These are phyloP conservation scores for Tritrichomonas foetus DNA, from an alignment of 208 protist species.

Conservation along the genomic window DNA sequence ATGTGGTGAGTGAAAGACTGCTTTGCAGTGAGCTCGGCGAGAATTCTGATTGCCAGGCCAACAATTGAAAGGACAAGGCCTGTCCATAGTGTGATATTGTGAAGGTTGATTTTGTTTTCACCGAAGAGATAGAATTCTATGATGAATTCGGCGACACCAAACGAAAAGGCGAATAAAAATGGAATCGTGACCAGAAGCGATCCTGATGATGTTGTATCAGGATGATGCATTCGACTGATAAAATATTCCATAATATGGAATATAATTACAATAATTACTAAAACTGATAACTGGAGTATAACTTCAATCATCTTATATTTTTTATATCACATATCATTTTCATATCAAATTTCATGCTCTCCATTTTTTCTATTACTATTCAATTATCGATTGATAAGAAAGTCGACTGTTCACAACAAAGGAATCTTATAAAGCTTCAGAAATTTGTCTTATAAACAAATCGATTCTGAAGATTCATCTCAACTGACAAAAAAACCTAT, in stretches of 20 bases:
- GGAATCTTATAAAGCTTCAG: too few species aligned
- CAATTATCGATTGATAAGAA: too few species aligned
- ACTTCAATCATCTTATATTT: too few species aligned
- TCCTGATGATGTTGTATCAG: background rate
- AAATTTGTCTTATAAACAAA: too few species aligned
- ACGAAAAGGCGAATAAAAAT: background rate
- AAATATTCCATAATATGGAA: background rate
- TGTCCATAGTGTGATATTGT: background rate
- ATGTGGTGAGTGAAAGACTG: slow-evolving; percentile 39
- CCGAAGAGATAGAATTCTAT: background rate
- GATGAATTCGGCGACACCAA: background rate
- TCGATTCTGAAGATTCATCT: too few species aligned
- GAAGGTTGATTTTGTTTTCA: background rate
- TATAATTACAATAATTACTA: background rate
- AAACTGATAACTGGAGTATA: background rate
- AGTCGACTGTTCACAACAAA: too few species aligned
- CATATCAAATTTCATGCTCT: too few species aligned
- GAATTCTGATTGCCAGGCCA: background rate
- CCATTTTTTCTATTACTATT: too few species aligned
- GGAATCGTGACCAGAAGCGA: background rate
- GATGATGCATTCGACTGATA: background rate
- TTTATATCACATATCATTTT: too few species aligned
- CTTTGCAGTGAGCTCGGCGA: background rate
- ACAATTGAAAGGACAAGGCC: background rate
- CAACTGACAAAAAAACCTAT: too few species aligned